These are phyloP conservation scores for Cystofilobasidium capitatum DNA, from an alignment of 768 basidiomycete genomes.

Conservation along the genomic window DNA sequence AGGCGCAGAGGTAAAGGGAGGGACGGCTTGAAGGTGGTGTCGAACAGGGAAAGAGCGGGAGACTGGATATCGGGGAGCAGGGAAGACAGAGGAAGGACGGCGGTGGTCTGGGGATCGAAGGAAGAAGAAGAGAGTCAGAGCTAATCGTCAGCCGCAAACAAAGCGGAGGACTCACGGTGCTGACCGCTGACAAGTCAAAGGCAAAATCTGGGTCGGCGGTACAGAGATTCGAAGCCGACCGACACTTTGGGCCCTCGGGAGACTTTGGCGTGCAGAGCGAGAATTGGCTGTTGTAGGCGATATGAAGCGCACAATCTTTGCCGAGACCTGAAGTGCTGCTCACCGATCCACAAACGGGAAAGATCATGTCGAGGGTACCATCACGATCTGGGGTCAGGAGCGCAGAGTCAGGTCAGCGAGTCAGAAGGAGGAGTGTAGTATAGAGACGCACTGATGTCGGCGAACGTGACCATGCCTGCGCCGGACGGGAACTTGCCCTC, in stretches of 20 bases:
- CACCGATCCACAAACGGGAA: slow-evolving; percentile 69
- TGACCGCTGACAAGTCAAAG: neutral
- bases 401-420: neutral
- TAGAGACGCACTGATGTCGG: slow-evolving; percentile 63
- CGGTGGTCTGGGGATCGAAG: slow-evolving; percentile 50
- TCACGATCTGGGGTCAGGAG: slow-evolving; percentile 63
- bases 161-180: neutral
- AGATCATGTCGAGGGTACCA: slow-evolving; percentile 91
- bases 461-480: slow-evolving; percentile 70
- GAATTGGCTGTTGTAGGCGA: slow-evolving; percentile 87
- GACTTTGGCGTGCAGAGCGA: slow-evolving; percentile 53
- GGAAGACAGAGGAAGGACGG: slow-evolving; percentile 54
- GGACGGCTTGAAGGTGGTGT: slow-evolving; percentile 55
- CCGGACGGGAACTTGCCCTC: slow-evolving; percentile 63
- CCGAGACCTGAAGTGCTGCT: slow-evolving; percentile 62
- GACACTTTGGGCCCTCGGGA: slow-evolving; percentile 9
- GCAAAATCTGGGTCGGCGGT: slow-evolving; percentile 40
- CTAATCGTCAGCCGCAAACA: neutral
- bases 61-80: slow-evolving; percentile 46
- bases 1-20: slow-evolving; percentile 69
- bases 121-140: neutral
- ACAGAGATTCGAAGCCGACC: slow-evolving; percentile 54
- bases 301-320: slow-evolving; percentile 67
- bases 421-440: neutral
- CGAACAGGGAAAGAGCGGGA: slow-evolving; percentile 50